Evolutionary conservation across 495 filamentous ascomycete species (phyloP), one percentile per base, ranked within the genome.

Genomic region (Penicilliopsis zonata): DNA sequence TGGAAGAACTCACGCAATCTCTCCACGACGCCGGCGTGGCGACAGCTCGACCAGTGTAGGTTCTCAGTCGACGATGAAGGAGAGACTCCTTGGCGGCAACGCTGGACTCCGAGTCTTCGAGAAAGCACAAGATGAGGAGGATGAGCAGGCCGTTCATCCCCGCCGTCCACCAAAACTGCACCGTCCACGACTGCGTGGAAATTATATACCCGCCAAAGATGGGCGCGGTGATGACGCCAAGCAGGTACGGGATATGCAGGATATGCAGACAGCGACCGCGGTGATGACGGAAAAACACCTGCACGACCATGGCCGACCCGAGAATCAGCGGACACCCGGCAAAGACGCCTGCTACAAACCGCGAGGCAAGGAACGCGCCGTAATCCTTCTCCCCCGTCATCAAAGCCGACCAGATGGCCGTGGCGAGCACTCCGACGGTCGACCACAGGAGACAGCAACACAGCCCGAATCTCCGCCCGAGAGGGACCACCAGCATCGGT

Each of bases 151-250:
- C 63, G 1, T 61, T 37, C 0, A 62, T 34, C 6, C 50, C 61
- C 1, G 69, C 47, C 1, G 58, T 61, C 66, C 66, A 71, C 66
- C 69, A 72, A 44, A 65, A 69, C 34, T 59, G 53, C 5, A 59
- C 44, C 0, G 55, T 50, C 53, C 64, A 72, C 10, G 55, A 53
- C 0, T 38, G 42, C n/a, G 50, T 39, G 0, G 52, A 45, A 0
- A 59, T 53, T 34, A 70, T 58, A 30, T 68, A 69, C 3, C 59
- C 67, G 0, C 52, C 56, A 26, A 70, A 53, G 0, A 64, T 66
- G 5, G 60, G 57, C 3, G 55, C 62, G 0, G 49, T 57, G 2
- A 61, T 49, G 1, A 52, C 59, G 5, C 57, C 66, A 20, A 67
- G 56, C 9, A 59, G 36, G 13, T 65, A 49, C 0, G 46, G 35